Evolutionary conservation across 2,329 filamentous ascomycete species (phyloP), one percentile per base, ranked within the genome.

Genomic region (Rhinocladiella similis): DNA sequence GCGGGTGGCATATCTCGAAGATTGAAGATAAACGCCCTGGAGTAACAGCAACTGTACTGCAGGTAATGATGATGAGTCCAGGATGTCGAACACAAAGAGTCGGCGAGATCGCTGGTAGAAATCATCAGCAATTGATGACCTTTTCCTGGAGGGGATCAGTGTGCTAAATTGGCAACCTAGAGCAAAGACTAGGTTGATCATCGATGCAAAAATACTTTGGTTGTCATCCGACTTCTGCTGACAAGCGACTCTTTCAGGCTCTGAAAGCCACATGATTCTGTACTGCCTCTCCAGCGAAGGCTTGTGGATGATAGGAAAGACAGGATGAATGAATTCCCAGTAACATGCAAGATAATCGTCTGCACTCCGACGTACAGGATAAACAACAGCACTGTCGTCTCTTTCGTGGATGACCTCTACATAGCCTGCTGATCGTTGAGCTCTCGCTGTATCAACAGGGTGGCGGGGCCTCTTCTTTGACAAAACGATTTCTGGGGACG

Each of bases 1-100:
- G 54, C 78, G 73, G 54, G 79, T 74, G 0, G 75, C 73, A 10
- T 73, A 73, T 9, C 77, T 72, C 0, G 78, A 79, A 42, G 77
- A 77, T 47, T 80, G 78, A 0, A 80, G 64, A 56, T 79, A 80
- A 39, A 78, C 76, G 13, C 75, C 75, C 58, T 76, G 77, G 4
- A 80, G 65, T 0, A 81, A 63, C 0, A 80, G 64, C 46, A 74
- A 78, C 59, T 80, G 78, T 1, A 80, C 74, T 1, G 77, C 50
- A 47, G 74, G 74, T 0, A 76, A 60, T 0, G 76, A 79, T 0
- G 73, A 73, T 0, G 72, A 66, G n/a, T 77, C 70, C 72, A 56
- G 41, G 12, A 52, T 43, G 5, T 73, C 74, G 43, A 77, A 72
- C 1, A 73, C 71, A 0, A 79, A 66, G 0, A 79, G 59, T 3